phyloP scores from a whole-genome alignment of 805 yeast genomes.

The Metschnikowia colocasiae region DNA sequence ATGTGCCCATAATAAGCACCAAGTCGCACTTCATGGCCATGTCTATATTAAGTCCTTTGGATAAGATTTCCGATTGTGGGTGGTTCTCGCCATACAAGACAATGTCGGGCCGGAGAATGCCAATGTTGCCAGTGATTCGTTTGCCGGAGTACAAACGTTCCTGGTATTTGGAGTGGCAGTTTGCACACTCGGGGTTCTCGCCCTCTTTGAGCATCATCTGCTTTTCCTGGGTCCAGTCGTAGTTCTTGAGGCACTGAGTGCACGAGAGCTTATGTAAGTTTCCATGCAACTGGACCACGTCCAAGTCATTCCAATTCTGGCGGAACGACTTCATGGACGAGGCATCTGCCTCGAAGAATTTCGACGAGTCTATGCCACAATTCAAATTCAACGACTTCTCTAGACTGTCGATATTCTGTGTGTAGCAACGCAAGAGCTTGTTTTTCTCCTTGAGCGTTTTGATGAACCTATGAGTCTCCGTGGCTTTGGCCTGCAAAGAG shows the following conservation, averaged over 20 bases:
- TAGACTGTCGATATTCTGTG: conserved; percentile 91
- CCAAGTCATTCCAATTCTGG: conserved; percentile 57
- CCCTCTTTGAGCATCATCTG: conserved; percentile 53
- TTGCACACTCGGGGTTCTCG: conserved; percentile 70
- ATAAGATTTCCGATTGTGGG: conserved; percentile 77
- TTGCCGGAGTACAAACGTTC: conserved; percentile 67
- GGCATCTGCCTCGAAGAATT: conserved; percentile 22
- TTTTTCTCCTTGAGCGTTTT: conserved; percentile 54
- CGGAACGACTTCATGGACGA: conserved; percentile 22
- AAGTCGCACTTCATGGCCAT: conserved; percentile 67
- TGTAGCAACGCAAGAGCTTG: conserved; percentile 79
- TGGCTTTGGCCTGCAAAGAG: conserved; percentile 67
- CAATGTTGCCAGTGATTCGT: conserved; percentile 65
- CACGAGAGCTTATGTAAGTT: conserved; percentile 75
- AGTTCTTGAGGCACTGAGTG: conserved; percentile 58
- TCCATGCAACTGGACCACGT: conserved; percentile 90
- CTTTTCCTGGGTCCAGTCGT: conserved; percentile 58
- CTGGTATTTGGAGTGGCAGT: conserved; percentile 55
- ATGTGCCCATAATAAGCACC: conserved; percentile 87
- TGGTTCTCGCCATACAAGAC: conserved; percentile 94
- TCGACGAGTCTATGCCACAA: conserved; percentile 46
- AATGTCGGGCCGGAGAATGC: conserved; percentile 81
- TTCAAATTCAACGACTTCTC: conserved; percentile 64
- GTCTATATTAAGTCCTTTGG: conserved; percentile 66
- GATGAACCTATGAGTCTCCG: conserved; percentile 79